Percentiles rank a stretch among this genome's conserved stretches.
Conservation (phyloP, 1,284 basidiomycete genomes). For the Fistulinella cinereoalba region DNA sequence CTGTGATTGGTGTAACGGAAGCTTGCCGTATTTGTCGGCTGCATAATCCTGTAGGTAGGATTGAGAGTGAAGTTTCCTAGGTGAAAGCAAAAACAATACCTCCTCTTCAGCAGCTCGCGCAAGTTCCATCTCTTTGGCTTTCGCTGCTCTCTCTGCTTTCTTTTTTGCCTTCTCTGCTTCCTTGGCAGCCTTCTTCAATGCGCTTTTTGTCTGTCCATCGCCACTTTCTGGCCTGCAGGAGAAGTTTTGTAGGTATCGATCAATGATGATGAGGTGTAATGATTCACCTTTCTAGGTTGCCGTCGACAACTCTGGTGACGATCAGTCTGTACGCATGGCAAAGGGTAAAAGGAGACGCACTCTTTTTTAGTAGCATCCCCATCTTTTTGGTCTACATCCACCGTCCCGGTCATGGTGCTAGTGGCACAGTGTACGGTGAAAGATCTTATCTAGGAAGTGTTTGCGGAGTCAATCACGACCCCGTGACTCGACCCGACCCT, state of each 20-base stretch:
- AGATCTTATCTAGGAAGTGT: conserved; percentile 26
- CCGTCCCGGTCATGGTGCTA: conserved; percentile 14
- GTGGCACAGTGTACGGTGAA: too few relatives aligned
- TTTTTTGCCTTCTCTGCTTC: conserved; percentile 92
- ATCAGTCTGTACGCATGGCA: background rate
- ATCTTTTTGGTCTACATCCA: too few relatives aligned
- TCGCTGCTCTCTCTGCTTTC: conserved; percentile 80
- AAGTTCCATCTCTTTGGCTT: conserved; percentile 64
- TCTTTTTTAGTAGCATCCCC: conserved; percentile 6
- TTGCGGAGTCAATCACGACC: too few relatives aligned
- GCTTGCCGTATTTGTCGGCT: conserved; percentile 82
- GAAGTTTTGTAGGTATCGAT: too few relatives aligned
- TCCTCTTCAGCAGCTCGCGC: conserved; percentile 70
- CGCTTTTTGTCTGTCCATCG: conserved; percentile 76
- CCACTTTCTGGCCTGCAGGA: conserved; percentile 35
- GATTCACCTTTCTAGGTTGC: conserved; percentile 11
- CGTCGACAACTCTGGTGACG: conserved; percentile 14
- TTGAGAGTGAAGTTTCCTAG: conserved; percentile 4
- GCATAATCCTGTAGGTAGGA: conserved; percentile 69
- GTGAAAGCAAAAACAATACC: conserved; percentile 38
- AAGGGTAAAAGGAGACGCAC: conserved; percentile 6
- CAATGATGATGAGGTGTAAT: too few relatives aligned
- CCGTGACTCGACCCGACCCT: too few relatives aligned
- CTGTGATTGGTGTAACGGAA: conserved; percentile 92
- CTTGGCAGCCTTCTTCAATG: conserved; percentile 91